Percentiles rank a stretch among this genome's conserved stretches.
phyloP scores from a whole-genome alignment of 352 stramenopile species.

The Globisporangium alternatum region DNA sequence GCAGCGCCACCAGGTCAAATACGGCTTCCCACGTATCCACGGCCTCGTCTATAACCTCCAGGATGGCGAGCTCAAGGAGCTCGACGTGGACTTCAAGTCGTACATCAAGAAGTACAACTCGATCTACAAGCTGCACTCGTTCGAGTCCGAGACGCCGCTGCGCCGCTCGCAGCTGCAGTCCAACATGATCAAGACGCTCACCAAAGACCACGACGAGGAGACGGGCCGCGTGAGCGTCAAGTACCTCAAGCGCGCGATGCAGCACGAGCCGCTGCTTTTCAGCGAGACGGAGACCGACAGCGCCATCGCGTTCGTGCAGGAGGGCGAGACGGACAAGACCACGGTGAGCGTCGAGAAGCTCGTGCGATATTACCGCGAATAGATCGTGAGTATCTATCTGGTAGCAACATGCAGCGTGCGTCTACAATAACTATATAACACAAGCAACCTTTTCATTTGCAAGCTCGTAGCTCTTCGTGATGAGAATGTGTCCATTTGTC shows the following conservation, averaged over 20 bases:
- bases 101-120: conserved; percentile 78
- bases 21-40: conserved; percentile 87
- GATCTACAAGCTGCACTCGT: conserved; percentile 82
- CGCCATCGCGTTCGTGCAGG: conserved; percentile 44
- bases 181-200: conserved; percentile 69
- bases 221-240: conserved; percentile 43
- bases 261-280: conserved; percentile 76
- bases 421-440: neutral
- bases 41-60: conserved; percentile 86
- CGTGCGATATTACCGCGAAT: conserved; percentile 21
- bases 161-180: conserved; percentile 62
- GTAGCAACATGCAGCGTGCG: neutral
- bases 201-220: conserved; percentile 63
- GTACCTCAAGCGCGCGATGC: conserved; percentile 65
- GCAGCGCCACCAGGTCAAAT: conserved; percentile 86
- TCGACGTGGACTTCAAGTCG: conserved; percentile 79
- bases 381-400: neutral
- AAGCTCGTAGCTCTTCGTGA: neutral
- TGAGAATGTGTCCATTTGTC: neutral
- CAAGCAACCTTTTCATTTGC: neutral
- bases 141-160: conserved; percentile 19
- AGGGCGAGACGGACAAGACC: conserved; percentile 20
- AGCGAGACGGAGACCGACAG: conserved; percentile 65
- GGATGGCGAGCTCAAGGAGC: conserved; percentile 77
- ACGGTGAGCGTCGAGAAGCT: conserved; percentile 60